Base-by-base conservation (phyloP, 2,329 filamentous ascomycete genomes). In the Zasmidium angulare region DNA sequence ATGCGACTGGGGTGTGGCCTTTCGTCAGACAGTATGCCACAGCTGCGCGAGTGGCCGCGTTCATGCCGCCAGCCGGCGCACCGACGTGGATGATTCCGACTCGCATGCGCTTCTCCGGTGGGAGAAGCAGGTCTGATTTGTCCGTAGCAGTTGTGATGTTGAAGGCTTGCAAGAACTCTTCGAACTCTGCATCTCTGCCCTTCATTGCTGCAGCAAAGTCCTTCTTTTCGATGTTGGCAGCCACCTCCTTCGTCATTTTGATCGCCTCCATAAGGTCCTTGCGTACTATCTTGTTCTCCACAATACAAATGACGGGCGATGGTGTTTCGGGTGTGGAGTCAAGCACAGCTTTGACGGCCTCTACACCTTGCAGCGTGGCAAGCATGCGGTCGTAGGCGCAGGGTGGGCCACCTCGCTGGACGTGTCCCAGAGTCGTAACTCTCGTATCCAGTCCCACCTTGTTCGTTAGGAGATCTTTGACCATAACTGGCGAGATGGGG, bases 21-120 rank as follows among this genome's bases (percentile, higher is more conserved):
- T 92, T 86, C 48, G 90, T 89, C 59, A 96, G 76, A 74, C 93
- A 98, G 80, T 97, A 97, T 29, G 92, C 91, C 19, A 97, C 93
- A 14, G 91, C 93, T 26, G 91, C 93, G 67, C 95, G 87, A 20
- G 96, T 95, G 46, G 95, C 95, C 24, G 93, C 93, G 77, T 99
- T 99, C 90, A 99, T 98, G 69, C 95, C 95, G 75, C 95, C 95
- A 26, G 95, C 95, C 7, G 95, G 95, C 12, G 95, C 95, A 70
- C 95, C 95, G 22, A 98, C 93, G 70, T 98, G 96, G 76, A 99
- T 91, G 71, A 99, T 96, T 51, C 91, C 95, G 70, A 99, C 90
- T 66, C 87, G 88, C 90, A 98, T 92, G 67, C 88, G 86, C 89
- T 93, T 89, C 54, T 88, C 82, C 58, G 86, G 79, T 0, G 90